A percentile compares a stretch with the other conserved stretches of the same genome.
Evolutionary conservation across 176 grass and related monocot species (phyloP).

Genomic region (Microstegium vimineum): DNA sequence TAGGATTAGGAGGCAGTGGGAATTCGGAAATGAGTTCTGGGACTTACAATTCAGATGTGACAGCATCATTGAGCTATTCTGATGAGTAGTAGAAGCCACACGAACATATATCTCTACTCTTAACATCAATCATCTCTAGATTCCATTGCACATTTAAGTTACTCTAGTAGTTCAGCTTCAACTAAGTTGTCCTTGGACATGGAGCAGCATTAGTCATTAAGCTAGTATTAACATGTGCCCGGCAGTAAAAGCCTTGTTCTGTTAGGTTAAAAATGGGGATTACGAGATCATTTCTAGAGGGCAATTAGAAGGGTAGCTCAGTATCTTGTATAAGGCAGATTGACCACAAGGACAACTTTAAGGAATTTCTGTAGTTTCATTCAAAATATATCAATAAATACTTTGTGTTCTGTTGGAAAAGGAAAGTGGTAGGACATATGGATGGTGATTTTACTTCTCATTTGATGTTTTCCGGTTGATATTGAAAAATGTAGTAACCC

Average conservation of each 20-base stretch:
- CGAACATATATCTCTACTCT: constrained; percentile 46
- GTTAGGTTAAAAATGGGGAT: neutral
- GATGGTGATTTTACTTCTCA: neutral
- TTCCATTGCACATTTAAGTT: constrained; percentile 22
- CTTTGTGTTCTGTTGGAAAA: neutral
- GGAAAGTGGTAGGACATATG: neutral
- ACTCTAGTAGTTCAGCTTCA: constrained; percentile 30
- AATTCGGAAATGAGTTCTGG: constrained; percentile 44
- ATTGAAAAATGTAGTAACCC: neutral
- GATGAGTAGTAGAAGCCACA: constrained; percentile 43
- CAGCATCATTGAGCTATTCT: constrained; percentile 47
- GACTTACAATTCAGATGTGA: constrained; percentile 27
- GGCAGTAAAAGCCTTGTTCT: constrained; percentile 1
- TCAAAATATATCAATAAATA: constrained; percentile 28
- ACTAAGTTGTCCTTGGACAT: neutral
- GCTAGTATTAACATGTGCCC: constrained; percentile 14
- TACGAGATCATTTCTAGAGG: neutral
- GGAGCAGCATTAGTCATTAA: constrained; percentile 1
- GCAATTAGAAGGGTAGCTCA: neutral
- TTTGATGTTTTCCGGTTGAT: neutral
- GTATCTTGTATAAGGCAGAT: neutral
- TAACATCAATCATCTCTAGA: constrained; percentile 52
- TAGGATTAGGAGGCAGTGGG: constrained; percentile 39
- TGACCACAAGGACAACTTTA: neutral
- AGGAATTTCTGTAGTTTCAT: constrained; percentile 22